These are phyloP conservation scores for Rhododendron ferrugineum DNA, from an alignment of 148 eudicot species.

Conservation along the genomic window DNA sequence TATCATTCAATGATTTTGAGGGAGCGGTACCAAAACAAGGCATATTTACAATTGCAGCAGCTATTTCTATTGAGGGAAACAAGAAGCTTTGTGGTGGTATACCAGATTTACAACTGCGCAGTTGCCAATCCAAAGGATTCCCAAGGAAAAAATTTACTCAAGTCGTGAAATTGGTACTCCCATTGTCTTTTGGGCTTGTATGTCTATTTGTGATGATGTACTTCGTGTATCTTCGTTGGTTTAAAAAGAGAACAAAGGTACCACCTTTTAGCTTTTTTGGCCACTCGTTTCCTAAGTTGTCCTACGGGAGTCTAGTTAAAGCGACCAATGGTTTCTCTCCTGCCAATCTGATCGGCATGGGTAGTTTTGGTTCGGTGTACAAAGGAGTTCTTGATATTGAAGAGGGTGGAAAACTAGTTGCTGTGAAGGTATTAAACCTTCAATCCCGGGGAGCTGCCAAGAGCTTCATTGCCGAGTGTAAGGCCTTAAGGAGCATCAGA, in stretches of 20 bases:
- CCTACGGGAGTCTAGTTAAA: background rate
- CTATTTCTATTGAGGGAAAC: background rate
- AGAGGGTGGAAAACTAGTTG: background rate
- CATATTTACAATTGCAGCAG: background rate
- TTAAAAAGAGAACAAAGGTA: background rate
- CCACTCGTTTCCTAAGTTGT: background rate
- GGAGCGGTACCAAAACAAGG: background rate
- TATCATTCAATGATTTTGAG: slow-evolving; percentile 6
- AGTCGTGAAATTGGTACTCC: background rate
- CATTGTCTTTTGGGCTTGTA: background rate
- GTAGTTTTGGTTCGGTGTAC: background rate
- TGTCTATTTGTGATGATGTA: background rate
- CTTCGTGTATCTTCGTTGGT: background rate
- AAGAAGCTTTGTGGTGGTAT: slow-evolving; percentile 13
- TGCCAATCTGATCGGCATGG: background rate
- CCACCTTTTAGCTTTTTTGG: background rate
- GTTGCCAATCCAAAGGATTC: background rate
- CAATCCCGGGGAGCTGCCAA: background rate
- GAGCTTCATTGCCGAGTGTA: background rate
- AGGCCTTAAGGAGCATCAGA: background rate
- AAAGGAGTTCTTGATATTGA: background rate
- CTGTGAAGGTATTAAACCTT: background rate
- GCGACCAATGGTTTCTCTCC: background rate
- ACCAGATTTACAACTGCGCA: background rate
- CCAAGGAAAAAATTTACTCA: background rate